phyloP scores from a whole-genome alignment of 306 rosid species.

The Malus asiatica region DNA sequence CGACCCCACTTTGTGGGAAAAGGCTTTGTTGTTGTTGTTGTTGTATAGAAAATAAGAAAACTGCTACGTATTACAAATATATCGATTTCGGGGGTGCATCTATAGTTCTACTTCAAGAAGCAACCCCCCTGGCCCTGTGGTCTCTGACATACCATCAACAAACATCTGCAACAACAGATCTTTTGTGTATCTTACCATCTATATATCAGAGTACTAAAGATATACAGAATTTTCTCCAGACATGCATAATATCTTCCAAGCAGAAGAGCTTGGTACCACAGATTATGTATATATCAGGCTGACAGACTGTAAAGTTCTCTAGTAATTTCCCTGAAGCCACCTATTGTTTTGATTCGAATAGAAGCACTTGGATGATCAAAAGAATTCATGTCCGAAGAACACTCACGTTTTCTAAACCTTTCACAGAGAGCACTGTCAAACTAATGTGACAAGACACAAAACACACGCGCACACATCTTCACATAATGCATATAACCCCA shows the following conservation, averaged over 20 bases:
- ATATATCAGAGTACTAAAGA: background rate
- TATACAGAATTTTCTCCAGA: background rate
- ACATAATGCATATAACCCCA: background rate
- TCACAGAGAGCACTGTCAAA: background rate
- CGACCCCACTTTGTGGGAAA: too few relatives aligned
- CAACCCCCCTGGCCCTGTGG: background rate
- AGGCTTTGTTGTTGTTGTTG: too few relatives aligned
- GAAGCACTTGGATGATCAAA: background rate
- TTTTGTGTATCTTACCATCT: background rate
- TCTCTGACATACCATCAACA: background rate
- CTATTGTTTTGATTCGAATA: background rate
- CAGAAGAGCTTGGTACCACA: background rate
- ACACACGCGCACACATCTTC: background rate
- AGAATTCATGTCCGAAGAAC: background rate
- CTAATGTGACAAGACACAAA: background rate
- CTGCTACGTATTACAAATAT: background rate
- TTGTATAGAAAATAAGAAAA: background rate
- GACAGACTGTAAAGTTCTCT: background rate
- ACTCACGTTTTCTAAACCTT: background rate
- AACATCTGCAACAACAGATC: background rate
- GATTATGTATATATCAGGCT: background rate
- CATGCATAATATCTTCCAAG: background rate
- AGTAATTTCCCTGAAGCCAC: background rate
- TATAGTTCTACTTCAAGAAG: background rate
- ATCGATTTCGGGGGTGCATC: background rate